Percentiles rank a stretch among this genome's conserved stretches.
Evolutionary conservation across 75 land plant genomes (phyloP).

Genomic region (Pinus albicaulis): DNA sequence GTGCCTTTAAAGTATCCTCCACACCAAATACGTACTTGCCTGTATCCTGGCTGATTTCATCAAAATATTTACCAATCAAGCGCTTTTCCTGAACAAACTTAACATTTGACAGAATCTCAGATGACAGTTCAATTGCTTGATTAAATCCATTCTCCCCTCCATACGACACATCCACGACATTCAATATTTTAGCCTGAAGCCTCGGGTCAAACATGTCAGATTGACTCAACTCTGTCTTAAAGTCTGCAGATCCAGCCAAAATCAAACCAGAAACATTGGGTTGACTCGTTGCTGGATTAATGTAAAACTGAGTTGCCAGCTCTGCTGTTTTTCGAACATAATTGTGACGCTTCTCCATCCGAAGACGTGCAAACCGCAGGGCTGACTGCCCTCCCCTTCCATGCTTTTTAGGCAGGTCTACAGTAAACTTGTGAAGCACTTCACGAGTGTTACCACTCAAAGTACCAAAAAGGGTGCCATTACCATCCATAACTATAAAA

Average conservation of each 20-base stretch:
- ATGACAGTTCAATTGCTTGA: slow-evolving; percentile 62
- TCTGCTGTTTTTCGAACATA: slow-evolving; percentile 69
- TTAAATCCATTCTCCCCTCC: slow-evolving; percentile 66
- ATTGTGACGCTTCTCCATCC: slow-evolving; percentile 76
- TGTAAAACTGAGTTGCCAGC: slow-evolving; percentile 48
- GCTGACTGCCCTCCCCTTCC: slow-evolving; percentile 86
- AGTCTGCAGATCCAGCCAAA: slow-evolving; percentile 52
- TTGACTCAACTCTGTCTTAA: slow-evolving; percentile 73
- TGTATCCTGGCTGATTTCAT: slow-evolving; percentile 67
- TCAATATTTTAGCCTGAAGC: slow-evolving; percentile 65
- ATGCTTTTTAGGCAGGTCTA: slow-evolving; percentile 55
- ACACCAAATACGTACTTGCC: slow-evolving; percentile 73
- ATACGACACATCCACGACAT: slow-evolving; percentile 67
- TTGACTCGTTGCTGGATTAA: slow-evolving; percentile 79
- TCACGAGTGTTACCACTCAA: slow-evolving; percentile 70
- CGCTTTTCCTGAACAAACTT: slow-evolving; percentile 69
- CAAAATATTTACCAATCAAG: slow-evolving; percentile 66
- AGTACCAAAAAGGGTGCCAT: slow-evolving; percentile 78
- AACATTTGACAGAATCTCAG: slow-evolving; percentile 60
- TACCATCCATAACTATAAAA: slow-evolving; percentile 71
- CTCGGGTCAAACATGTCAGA: slow-evolving; percentile 90
- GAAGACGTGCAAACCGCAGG: slow-evolving; percentile 58
- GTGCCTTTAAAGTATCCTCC: slow-evolving; percentile 57
- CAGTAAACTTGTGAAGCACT: slow-evolving; percentile 63
- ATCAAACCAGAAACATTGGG: slow-evolving; percentile 39